Evolutionary conservation across 2,329 filamentous ascomycete genomes (phyloP), one percentile per base, ranked within the genome.

Genomic region (Fusarium gaditjirri): DNA sequence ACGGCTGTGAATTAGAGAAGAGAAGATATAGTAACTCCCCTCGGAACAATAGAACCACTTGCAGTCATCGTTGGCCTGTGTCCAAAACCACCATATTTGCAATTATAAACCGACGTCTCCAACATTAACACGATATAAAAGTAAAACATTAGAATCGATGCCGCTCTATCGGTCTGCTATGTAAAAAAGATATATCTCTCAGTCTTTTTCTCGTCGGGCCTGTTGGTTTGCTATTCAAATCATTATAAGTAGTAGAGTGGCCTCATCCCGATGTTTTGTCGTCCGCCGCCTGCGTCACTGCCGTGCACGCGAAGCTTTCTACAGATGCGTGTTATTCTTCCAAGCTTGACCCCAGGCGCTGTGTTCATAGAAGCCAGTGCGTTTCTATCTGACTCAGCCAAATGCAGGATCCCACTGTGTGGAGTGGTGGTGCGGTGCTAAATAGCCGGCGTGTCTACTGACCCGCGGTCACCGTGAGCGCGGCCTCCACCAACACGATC

Each of bases 321-420:
- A 2, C 2, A 4, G 3, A 31, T 13, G 14, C 7, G 7, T 17
- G 5, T 4, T 47, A 5, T 6, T 16, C 23, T 35, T 9, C 5
- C 2, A 9, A 25, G 14, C 17, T 14, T 10, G 8, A 6, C 2
- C 5, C 21, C 3, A 6, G 31, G 16, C 2, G 6, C 3, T 5
- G 9, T 9, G 9, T n/a, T 25, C 2, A 0, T 5, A 52, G 23
- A 52, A 5, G 7, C 5, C 7, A 17, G 3, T 6, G 3, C 2
- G 9, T 21, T 25, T 36, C 21, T 23, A 2, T 9, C 4, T 31
- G 11, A 8, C 16, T 2, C 29, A 0, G 6, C 10, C 4, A n/a
- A 6, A 29, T 5, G 6, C 4, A 29, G 13, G 13, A 3, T 4
- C 16, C 13, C 8, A 1, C 19, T 27, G 42, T 27, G 27, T 7